Base-by-base conservation (phyloP, 257 asterid genomes). In the Solanum lignicaule region DNA sequence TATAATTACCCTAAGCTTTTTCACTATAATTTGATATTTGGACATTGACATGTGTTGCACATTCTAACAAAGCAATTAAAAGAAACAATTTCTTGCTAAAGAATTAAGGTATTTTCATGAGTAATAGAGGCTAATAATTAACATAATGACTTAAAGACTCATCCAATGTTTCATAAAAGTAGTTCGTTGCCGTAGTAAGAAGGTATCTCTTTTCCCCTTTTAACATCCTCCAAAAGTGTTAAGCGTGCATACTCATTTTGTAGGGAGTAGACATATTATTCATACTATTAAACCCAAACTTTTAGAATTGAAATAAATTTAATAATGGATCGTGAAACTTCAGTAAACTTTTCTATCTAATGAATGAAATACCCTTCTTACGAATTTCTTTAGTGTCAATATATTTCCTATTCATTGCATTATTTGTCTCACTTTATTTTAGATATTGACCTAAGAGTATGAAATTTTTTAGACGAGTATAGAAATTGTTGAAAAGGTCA, bases 101-200 rank as follows among this genome's bases (percentile, higher is more conserved):
- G 52, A 13, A 76, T 76, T 76, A 6, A 1, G 32, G 83, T 74
- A 21, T 74, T 74, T 74, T 74, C 20, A 36, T 36, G 52, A 2
- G 52, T 74, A 74, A 36, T 20, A 33, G 18, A 33, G 16, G 29
- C 25, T 20, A 74, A 74, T 21, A 74, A 74, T 74, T 35, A 9
- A 11, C 32, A 74, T 36, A 29, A 38, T 76, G 35, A n/a, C 55
- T 38, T 75, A 75, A 75, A 36, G 48, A 38, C 58, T 35, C 5
- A 76, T 39, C 39, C 60, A 76, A n/a, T 76, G 58, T 31, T 76
- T 76, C 58, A 23, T 38, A 76, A 39, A 21, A 66, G 55, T 62
- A 65, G 87, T 86, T 81, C 86, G 23, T 86, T 82, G 91, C 86
- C 72, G 87, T 90, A 38, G 60, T 7, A 39, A 36, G 86, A 88